Percentiles rank a stretch among this genome's conserved stretches.
These are phyloP conservation scores for Nidularia pulvinata DNA, from an alignment of 768 basidiomycete species.

Conservation along the genomic window DNA sequence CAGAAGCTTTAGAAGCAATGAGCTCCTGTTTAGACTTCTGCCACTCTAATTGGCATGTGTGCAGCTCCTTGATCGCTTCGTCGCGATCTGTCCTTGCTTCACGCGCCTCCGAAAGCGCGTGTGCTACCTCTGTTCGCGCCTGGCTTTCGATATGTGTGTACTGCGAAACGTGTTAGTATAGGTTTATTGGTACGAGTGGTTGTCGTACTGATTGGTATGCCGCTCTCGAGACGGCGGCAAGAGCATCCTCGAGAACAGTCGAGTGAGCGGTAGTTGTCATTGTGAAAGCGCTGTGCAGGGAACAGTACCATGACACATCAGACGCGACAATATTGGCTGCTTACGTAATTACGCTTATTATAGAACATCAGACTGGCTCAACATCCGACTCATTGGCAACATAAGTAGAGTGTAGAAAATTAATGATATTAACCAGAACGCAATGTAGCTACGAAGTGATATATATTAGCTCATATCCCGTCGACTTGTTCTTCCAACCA, in stretches of 20 bases:
- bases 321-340: no score
- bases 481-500: conserved; percentile 43
- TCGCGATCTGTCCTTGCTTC: conserved; percentile 52
- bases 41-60: conserved; percentile 39
- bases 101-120: conserved; percentile 40
- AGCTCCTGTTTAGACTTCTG: conserved; percentile 48
- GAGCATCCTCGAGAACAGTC: conserved; percentile 22
- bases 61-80: conserved; percentile 39
- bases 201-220: conserved; percentile 24
- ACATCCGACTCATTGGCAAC: no score
- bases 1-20: conserved; percentile 37
- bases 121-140: conserved; percentile 50
- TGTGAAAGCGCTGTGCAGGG: neutral
- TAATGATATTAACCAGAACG: no score
- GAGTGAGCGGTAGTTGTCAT: conserved; percentile 18
- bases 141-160: conserved; percentile 57
- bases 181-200: neutral
- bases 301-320: no score
- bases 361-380: no score
- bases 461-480: no score
- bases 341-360: no score
- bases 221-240: conserved; percentile 22
- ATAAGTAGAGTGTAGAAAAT: no score
- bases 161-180: conserved; percentile 23
- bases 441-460: no score